Evolutionary conservation across 208 protist species (phyloP).

Genomic region (Acanthamoeba quina): DNA sequence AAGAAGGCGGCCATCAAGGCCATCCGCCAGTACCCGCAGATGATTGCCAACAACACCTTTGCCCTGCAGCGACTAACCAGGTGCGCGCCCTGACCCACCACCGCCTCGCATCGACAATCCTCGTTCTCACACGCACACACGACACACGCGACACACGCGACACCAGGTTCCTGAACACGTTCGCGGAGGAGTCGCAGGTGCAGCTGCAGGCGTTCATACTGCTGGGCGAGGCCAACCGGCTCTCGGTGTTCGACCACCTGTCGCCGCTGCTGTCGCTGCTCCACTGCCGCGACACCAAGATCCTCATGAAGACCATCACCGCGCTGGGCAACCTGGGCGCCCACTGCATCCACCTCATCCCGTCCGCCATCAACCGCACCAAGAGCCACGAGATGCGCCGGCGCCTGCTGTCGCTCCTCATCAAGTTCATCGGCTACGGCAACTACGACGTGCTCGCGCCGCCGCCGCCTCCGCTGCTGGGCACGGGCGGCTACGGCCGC

Average conservation of each 20-base stretch:
- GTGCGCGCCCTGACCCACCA: not conserved
- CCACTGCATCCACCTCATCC: constrained; percentile 27
- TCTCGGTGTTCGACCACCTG: constrained; percentile 25
- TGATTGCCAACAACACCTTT: constrained; percentile 33
- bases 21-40: constrained; percentile 28
- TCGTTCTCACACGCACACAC: not conserved
- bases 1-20: constrained; percentile 51
- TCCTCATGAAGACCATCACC: constrained; percentile 60
- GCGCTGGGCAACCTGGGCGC: constrained; percentile 21
- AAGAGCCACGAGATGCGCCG: constrained; percentile 33
- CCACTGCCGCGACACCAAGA: constrained; percentile 54
- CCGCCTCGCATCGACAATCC: too few species aligned
- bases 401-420: constrained; percentile 40
- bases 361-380: constrained; percentile 55
- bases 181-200: constrained; percentile 29
- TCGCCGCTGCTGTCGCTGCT: constrained; percentile 49
- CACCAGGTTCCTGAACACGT: constrained; percentile 44
- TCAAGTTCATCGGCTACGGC: constrained; percentile 65
- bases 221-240: constrained; percentile 17
- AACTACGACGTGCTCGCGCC: constrained; percentile 27
- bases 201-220: constrained; percentile 49
- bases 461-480: constrained; percentile 1
- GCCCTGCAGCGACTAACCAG: constrained; percentile 21
- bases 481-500: constrained; percentile 18
- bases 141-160: not conserved